Evolutionary conservation across 306 rosid genomes (phyloP), one percentile per base, ranked within the genome.

Genomic region (Vicia villosa): DNA sequence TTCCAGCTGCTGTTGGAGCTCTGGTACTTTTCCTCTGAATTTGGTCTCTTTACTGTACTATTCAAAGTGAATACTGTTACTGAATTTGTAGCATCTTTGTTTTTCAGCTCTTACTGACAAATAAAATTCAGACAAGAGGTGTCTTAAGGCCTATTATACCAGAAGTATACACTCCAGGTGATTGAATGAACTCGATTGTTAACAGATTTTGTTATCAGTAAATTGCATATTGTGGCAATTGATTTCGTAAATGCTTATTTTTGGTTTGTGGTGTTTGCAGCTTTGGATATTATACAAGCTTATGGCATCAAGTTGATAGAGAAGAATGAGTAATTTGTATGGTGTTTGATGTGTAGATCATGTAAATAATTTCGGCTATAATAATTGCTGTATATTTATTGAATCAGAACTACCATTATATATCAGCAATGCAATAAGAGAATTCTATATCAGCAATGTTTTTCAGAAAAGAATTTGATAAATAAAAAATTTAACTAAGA

Each of bases 71-170:
- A 66, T 34, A 26, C 37, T 70, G 68, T 65, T 32, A 8, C 54
- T 50, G 54, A 65, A 49, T 66, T 69, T 49, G 21, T 30, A 12
- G 10, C 77, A 20, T 13, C 43, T 68, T 59, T 69, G 2, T 57
- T 50, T 66, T 80, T 80, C 87, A 94, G 98, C 98, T 94, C 81
- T 73, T 94, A 69, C 80, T 94, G 47, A 84, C 80, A 65, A 87
- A 90, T 81, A 94, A 85, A 79, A 87, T 90, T 71, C 88, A 87
- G 86, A 84, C 94, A 58, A 89, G 91, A 79, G 98, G 98, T n/a
- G 91, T 94, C 60, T 80, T 94, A 28, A 83, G 97, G 82, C 98
- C 97, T 51, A 61, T 83, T 11, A 66, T 78, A 46, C 89, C 97
- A 38, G 96, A 94, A 85, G 92, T 94, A 38, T 90, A 94, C 51